Base-by-base conservation (phyloP, 345 rosid species). In the Hypericum androsaemum region DNA sequence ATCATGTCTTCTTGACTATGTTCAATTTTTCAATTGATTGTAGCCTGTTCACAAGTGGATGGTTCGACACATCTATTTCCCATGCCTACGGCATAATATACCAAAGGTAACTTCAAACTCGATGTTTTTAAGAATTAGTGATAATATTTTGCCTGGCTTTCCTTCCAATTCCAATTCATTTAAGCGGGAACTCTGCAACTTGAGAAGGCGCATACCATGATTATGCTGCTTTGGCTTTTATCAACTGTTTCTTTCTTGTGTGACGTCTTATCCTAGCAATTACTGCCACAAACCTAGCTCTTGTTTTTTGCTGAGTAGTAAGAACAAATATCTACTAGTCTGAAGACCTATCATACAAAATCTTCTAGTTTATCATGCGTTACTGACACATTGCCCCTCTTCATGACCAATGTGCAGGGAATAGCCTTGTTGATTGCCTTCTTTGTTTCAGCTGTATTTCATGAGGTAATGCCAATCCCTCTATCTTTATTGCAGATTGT, bases 1-100 rank as follows among this genome's bases (percentile, higher is more conserved):
- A 22, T 22, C 32, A 22, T 22, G 32, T 22, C 32, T 22, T 22
- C 32, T 22, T 22, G 32, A 22, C 32, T 22, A 22, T 22, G 32
- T 22, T 22, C 32, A 22, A 14, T 56, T 43, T 66, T 41, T 7
- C 56, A 12, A 38, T 59, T 67, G 46, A 47, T 76, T 47, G 56
- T 86, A 92, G 98, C 97, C 98, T 52, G 98, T 88, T 78, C 98
- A 92, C 69, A 88, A 92, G 78, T 92, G 98, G 97, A 85, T 88
- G 94, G 86, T 83, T 71, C 88, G 97, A 50, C 98, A 92, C 77
- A 58, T 92, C 63, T 92, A 92, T 75, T 83, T 92, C 43, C 97
- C 97, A 0, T 92, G 87, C 70, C 68, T 92, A 62, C 80, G 94
- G 50, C 71, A 65, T 11, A 86, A 74, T 39, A 73, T 92, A 56